These are phyloP conservation scores for Starmera amethionina DNA, from an alignment of 805 yeast genomes.

Conservation along the genomic window DNA sequence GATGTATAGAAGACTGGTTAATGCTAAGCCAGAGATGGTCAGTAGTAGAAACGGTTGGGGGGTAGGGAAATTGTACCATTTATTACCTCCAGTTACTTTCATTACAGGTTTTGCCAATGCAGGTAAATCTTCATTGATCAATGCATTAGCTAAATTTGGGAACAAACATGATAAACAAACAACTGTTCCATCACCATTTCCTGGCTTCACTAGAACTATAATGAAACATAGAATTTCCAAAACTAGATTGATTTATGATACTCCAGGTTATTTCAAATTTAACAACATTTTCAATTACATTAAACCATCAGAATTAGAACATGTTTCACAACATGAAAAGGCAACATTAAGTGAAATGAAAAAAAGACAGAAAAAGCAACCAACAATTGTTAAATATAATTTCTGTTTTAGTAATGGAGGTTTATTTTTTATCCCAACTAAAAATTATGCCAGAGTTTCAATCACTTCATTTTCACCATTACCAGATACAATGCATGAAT, in stretches of 20 bases:
- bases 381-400: constrained; percentile 30
- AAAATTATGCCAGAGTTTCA: constrained; percentile 38
- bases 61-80: constrained; percentile 25
- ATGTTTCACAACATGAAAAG: constrained; percentile 22
- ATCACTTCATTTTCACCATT: constrained; percentile 32
- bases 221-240: constrained; percentile 28
- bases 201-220: constrained; percentile 60
- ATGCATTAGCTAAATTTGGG: constrained; percentile 28
- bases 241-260: constrained; percentile 22
- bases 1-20: constrained; percentile 24
- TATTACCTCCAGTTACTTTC: constrained; percentile 31
- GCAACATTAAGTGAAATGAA: constrained; percentile 20
- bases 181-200: constrained; percentile 36
- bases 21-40: constrained; percentile 27
- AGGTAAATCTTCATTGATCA: constrained; percentile 59
- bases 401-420: constrained; percentile 52
- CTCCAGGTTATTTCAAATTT: constrained; percentile 29
- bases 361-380: constrained; percentile 15
- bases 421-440: constrained; percentile 45
- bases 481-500: too few species aligned
- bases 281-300: constrained; percentile 19
- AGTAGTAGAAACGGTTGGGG: constrained; percentile 49
- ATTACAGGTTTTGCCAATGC: constrained; percentile 59
- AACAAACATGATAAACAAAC: constrained; percentile 8
- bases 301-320: constrained; percentile 18